These are phyloP conservation scores for Calonectria naviculata DNA, from an alignment of 2,329 filamentous ascomycete genomes.

Conservation along the genomic window DNA sequence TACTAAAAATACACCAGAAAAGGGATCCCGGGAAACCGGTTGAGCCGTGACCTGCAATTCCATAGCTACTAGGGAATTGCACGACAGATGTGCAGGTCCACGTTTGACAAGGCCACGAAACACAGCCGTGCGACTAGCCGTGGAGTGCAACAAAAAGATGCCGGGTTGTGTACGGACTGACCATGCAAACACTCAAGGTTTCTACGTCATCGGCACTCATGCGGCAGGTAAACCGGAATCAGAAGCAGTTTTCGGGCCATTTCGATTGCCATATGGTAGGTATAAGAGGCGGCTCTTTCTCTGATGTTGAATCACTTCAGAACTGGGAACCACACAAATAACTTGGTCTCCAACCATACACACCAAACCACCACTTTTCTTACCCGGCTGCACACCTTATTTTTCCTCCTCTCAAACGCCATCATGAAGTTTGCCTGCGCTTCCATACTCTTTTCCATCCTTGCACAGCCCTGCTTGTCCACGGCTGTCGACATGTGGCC, in stretches of 20 bases:
- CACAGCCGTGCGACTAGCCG: conserved; percentile 2
- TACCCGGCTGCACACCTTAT: background rate
- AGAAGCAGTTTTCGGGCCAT: background rate
- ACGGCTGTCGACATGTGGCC: conserved; percentile 38
- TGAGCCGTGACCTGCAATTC: background rate
- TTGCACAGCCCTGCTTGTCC: conserved; percentile 24
- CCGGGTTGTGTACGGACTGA: background rate
- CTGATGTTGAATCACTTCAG: background rate
- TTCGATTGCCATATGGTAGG: background rate
- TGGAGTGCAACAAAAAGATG: background rate
- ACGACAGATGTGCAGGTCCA: background rate
- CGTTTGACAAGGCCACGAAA: background rate
- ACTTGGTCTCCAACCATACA: background rate
- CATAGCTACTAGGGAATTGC: background rate
- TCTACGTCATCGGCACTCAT: background rate
- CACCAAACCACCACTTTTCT: background rate
- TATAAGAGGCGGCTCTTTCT: conserved; percentile 1
- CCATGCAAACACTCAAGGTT: background rate
- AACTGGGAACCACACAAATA: background rate
- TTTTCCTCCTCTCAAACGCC: background rate
- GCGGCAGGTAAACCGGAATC: background rate
- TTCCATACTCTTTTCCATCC: conserved; percentile 24
- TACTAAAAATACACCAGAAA: background rate
- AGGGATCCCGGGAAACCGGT: background rate
- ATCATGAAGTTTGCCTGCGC: conserved; percentile 30